Evolutionary conservation across 106 monocot species (phyloP), one percentile per base, ranked within the genome.

Genomic region (Dioscorea alata): DNA sequence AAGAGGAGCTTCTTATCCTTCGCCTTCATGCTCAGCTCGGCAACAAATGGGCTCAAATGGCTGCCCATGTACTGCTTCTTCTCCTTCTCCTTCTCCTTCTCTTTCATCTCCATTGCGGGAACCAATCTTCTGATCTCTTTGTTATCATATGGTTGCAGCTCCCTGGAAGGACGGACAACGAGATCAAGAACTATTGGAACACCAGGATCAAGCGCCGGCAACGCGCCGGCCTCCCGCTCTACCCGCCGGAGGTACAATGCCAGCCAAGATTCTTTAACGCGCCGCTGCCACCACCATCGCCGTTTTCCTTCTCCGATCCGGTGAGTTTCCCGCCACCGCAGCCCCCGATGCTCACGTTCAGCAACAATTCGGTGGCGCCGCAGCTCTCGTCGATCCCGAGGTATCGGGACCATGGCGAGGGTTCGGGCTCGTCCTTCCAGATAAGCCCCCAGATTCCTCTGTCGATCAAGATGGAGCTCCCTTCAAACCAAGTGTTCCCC

Each of bases 11-110:
- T 56, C 72, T 80, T 25, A 87, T 91, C 57, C 69, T 80, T 60
- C 84, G 72, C 57, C 84, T 91, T 56, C 91, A 91, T 63, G 73
- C 80, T 23, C 73, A 80, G 72, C 22, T 78, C 59, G 91, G 91
- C 48, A 91, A 91, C 80, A 91, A 85, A 59, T 91, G 91, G 90
- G 87, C 91, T 49, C 84, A 80, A 60, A 91, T 91, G 77, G 87
- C 91, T 32, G 63, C 82, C 23, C 80, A 85, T 17, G 88, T 74
- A 66, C 18, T 24, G 0, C 19, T 31, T 32, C 16, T 3, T 53
- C 49, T 52, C 35, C 16, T 34, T n/a, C n/a, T n/a, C n/a, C 49
- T 61, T 17, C 8, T 23, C 63, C 42, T 17, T 20, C 8, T 15
- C 49, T 31, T 33, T 14, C 13, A 12, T 16, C 49, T 33, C 20